Base-by-base conservation (phyloP, 2,329 filamentous ascomycete genomes). In the Hirsutella minnesotensis region DNA sequence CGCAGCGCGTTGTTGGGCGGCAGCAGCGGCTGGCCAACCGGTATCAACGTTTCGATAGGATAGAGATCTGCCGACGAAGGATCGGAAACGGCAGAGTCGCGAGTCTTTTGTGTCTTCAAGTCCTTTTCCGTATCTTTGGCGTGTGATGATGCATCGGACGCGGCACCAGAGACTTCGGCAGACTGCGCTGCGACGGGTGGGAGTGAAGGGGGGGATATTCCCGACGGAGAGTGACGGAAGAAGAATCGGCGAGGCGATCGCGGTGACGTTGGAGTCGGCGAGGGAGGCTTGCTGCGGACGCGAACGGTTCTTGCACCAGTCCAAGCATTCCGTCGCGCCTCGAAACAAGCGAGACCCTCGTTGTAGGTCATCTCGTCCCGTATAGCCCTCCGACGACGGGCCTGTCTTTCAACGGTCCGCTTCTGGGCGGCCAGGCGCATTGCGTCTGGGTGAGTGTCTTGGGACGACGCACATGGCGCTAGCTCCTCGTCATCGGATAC, bases 301-400 rank as follows among this genome's bases (percentile, higher is more conserved):
- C 72, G 72, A 30, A 73, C 74, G 10, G 68, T 72, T 48, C 74
- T 75, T 27, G 87, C 89, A 27, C 84, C 82, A 1, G 88, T 90
- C 90, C 90, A 96, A 7, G 79, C 80, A 63, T 95, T 79, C 39
- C 89, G 75, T 45, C 86, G 72, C 24, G 81, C 76, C 46, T 81
- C 75, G 63, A 86, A 96, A 58, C 83, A 83, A n/a, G 79, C 75
- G 44, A 95, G 60, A 0, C 90, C 90, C 31, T 81, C 70, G 54
- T 95, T 96, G 81, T 84, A 94, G 24, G 67, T 60, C 64, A 79
- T 74, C 64, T 86, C 82, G 44, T 79, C 76, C 47, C 76, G 72
- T 40, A 77, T 57, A 39, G 69, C 73, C 51, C 69, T 73, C 43
- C 79, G 69, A 35, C 75, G 69, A 47, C 70, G 73, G 30, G 76